Evolutionary conservation across 257 asterid species (phyloP), one percentile per base, ranked within the genome.

Genomic region (Anisodus tanguticus): DNA sequence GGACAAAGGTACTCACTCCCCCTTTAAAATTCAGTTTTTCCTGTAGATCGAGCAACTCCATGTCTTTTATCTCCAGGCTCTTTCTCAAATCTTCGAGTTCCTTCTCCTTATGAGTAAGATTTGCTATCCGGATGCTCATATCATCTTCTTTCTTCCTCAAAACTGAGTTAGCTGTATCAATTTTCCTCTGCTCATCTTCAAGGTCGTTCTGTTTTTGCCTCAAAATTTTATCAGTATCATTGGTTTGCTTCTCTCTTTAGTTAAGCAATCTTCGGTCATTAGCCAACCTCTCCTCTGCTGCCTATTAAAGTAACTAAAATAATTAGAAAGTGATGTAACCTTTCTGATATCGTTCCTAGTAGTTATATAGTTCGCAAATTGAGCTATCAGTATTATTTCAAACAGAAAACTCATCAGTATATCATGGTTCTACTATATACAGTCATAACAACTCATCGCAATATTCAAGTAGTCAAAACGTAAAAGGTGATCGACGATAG

Each of bases 221-320:
- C 90, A 91, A 86, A 54, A 89, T 74, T 74, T 82, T 93, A 89
- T 97, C 99, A 88, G 87, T 90, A 76, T 91, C 97, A 82, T 95
- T 97, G 39, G 97, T 95, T 86, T 91, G 91, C 87, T 93, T 95
- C 90, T 97, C 99, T 90, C 99, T 91, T 89, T 92, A 93, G 87
- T 95, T 95, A 86, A 97, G 93, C 88, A 97, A 90, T 86, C 95
- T 90, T 87, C 97, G 90, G 82, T 92, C 88, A 60, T 97, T 97
- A 88, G 94, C 97, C 70, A 95, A 87, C 86, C 97, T 91, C 88
- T 93, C 97, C 92, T 95, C 99, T 78, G 94, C 92, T 88, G 88
- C 98, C 82, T 89, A 41, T 41, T 41, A 41, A 2, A 41, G 45
- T 41, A 41, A 41, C 45, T 41, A 41, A 41, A 41, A 41, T 41